phyloP scores from a whole-genome alignment of 371 early-diverging fungal genomes.

The Actinomucor elegans region DNA sequence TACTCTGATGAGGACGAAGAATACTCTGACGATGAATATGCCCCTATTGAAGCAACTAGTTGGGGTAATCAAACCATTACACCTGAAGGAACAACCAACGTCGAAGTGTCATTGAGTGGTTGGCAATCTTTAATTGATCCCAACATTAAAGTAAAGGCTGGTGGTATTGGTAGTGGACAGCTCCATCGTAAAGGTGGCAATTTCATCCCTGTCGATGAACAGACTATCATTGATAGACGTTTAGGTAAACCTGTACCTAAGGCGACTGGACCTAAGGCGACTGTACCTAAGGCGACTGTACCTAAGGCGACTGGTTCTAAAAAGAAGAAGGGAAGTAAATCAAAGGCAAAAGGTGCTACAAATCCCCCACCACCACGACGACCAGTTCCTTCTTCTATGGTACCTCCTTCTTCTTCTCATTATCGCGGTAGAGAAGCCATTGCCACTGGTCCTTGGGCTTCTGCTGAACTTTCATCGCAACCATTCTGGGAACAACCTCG shows the following conservation, averaged over 20 bases:
- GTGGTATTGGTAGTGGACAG: conserved; percentile 45
- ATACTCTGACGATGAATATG: conserved; percentile 6
- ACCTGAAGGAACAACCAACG: conserved; percentile 19
- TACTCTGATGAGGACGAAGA: not conserved
- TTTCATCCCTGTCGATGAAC: conserved; percentile 48
- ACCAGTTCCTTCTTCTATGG: not conserved
- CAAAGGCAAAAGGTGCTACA: conserved; percentile 2
- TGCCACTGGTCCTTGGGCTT: conserved; percentile 28
- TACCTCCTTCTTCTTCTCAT: conserved; percentile 12
- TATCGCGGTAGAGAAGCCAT: conserved; percentile 1
- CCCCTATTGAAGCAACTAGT: not conserved
- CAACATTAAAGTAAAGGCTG: conserved; percentile 31
- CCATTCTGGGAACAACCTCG: conserved; percentile 42
- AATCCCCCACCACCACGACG: conserved; percentile 4
- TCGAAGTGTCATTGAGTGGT: conserved; percentile 27
- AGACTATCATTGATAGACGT: conserved; percentile 39
- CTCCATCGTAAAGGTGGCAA: conserved; percentile 48
- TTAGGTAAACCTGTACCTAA: conserved; percentile 32
- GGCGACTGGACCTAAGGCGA: conserved; percentile 10
- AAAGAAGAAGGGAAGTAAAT: conserved; percentile 14
- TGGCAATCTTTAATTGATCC: conserved; percentile 48
- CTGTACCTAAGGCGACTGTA: conserved; percentile 13
- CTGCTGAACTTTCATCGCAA: conserved; percentile 21
- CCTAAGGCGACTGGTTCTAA: conserved; percentile 19
- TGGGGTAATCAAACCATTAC: conserved; percentile 3